Conservation (phyloP, 495 filamentous ascomycete species). For the Aspergillus saccharolyticus region DNA sequence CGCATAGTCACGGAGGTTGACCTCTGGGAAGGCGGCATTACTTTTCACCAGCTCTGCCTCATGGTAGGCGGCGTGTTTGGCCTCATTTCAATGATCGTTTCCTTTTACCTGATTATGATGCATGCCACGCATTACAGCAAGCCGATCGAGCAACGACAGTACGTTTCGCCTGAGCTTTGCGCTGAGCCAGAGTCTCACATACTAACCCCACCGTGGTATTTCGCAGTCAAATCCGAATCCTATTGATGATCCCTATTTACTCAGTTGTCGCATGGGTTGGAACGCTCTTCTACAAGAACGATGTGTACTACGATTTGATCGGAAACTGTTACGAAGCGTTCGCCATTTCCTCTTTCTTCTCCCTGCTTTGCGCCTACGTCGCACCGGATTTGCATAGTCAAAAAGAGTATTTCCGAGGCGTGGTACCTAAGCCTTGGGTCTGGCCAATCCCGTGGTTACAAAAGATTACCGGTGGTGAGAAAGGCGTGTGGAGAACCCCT, state of each 20-base stretch:
- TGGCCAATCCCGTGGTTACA: slow-evolving; percentile 62
- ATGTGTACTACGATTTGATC: slow-evolving; percentile 76
- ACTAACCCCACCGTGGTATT: slow-evolving; percentile 22
- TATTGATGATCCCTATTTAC: slow-evolving; percentile 89
- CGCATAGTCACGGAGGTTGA: slow-evolving; percentile 35
- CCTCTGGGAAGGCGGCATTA: slow-evolving; percentile 45
- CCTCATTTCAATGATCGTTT: slow-evolving; percentile 38
- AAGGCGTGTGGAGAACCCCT: slow-evolving; percentile 66
- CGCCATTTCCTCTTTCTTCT: slow-evolving; percentile 85
- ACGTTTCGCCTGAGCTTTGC: slow-evolving; percentile 34
- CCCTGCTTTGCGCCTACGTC: slow-evolving; percentile 80
- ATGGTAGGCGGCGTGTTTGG: slow-evolving; percentile 46
- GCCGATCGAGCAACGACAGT: slow-evolving; percentile 80
- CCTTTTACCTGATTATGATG: slow-evolving; percentile 57
- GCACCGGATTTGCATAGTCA: slow-evolving; percentile 75
- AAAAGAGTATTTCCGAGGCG: slow-evolving; percentile 77
- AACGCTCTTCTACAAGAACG: slow-evolving; percentile 71
- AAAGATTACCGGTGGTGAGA: slow-evolving; percentile 60
- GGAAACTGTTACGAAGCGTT: slow-evolving; percentile 91
- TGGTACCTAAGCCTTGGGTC: slow-evolving; percentile 68
- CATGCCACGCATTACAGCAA: slow-evolving; percentile 82
- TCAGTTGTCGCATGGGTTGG: slow-evolving; percentile 71
- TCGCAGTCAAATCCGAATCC: slow-evolving; percentile 77
- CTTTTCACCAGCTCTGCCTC: slow-evolving; percentile 45
- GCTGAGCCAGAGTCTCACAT: slow-evolving; percentile 16